phyloP scores from a whole-genome alignment of 2,329 filamentous ascomycete species.

The Pseudonectria buxi region DNA sequence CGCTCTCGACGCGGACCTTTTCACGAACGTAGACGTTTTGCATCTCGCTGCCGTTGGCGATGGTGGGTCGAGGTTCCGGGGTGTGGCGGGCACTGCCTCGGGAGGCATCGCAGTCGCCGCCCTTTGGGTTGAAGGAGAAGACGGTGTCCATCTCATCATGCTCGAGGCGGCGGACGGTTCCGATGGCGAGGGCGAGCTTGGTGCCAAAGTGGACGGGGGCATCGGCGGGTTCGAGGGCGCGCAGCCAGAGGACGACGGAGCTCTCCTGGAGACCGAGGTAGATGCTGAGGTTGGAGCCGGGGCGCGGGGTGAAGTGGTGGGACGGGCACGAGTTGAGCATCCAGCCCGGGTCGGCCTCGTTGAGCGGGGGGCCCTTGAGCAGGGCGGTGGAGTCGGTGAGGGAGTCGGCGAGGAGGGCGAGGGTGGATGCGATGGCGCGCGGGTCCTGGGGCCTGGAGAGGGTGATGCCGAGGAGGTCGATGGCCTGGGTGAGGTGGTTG shows the following conservation, averaged over 20 bases:
- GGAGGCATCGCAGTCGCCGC: slow-evolving; percentile 21
- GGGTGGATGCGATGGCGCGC: slow-evolving; percentile 48
- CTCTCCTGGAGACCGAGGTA: slow-evolving; percentile 65
- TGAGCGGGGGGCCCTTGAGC: slow-evolving; percentile 47
- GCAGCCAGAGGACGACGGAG: slow-evolving; percentile 61
- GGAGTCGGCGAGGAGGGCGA: slow-evolving; percentile 49
- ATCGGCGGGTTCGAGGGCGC: slow-evolving; percentile 62
- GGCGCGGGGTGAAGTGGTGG: slow-evolving; percentile 36
- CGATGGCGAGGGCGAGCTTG: slow-evolving; percentile 65
- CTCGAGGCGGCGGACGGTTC: slow-evolving; percentile 54
- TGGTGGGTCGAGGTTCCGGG: slow-evolving; percentile 15
- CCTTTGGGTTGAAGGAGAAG: slow-evolving; percentile 54
- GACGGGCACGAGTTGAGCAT: slow-evolving; percentile 36
- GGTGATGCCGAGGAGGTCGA: slow-evolving; percentile 76
- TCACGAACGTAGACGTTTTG: slow-evolving; percentile 76
- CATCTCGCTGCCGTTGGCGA: slow-evolving; percentile 16
- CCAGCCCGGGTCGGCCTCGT: slow-evolving; percentile 37
- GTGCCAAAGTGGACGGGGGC: slow-evolving; percentile 54
- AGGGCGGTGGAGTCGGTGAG: slow-evolving; percentile 45
- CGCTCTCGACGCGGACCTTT: slow-evolving; percentile 82
- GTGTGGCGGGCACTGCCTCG: slow-evolving; percentile 18
- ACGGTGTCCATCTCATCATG: slow-evolving; percentile 76
- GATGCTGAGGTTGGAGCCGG: slow-evolving; percentile 63
- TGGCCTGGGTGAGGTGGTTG: slow-evolving; percentile 71
- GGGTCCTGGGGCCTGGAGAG: slow-evolving; percentile 54